Conservation (phyloP, 352 stramenopile species). For the Pythium graminicola region DNA sequence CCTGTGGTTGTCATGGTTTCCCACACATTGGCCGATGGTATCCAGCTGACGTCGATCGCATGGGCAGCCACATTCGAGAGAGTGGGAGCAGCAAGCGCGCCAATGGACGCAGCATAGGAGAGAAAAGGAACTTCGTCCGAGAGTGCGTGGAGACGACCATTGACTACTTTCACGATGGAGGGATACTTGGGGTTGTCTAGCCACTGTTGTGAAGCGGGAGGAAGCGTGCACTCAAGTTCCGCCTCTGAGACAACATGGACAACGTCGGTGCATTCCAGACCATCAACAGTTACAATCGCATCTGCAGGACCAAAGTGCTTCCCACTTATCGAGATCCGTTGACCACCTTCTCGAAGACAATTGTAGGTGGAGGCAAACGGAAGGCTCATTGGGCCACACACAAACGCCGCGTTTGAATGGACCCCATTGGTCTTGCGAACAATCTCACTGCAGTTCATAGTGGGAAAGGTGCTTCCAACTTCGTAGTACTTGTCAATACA, state of each 20-base stretch:
- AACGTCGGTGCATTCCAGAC: conserved; percentile 56
- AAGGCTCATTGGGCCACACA: conserved; percentile 40
- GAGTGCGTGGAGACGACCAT: conserved; percentile 53
- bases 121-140: conserved; percentile 54
- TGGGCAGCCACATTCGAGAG: conserved; percentile 75
- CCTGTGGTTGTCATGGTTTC: conserved; percentile 77
- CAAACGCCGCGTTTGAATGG: conserved; percentile 32
- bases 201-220: conserved; percentile 31
- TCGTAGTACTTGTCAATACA: conserved; percentile 74
- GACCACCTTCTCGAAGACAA: conserved; percentile 46
- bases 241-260: conserved; percentile 47
- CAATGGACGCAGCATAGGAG: conserved; percentile 51
- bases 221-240: conserved; percentile 72
- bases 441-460: conserved; percentile 45
- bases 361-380: conserved; percentile 69
- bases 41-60: conserved; percentile 82
- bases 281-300: conserved; percentile 64
- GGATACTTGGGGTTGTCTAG: conserved; percentile 31
- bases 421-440: conserved; percentile 39
- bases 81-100: conserved; percentile 25
- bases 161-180: conserved; percentile 54
- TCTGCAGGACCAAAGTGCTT: conserved; percentile 69
- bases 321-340: conserved; percentile 53
- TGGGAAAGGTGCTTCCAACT: conserved; percentile 5
- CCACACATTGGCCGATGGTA: conserved; percentile 48